Evolutionary conservation across 139 green algal species (phyloP).

Genomic region (Chlamydomonas asymmetrica): DNA sequence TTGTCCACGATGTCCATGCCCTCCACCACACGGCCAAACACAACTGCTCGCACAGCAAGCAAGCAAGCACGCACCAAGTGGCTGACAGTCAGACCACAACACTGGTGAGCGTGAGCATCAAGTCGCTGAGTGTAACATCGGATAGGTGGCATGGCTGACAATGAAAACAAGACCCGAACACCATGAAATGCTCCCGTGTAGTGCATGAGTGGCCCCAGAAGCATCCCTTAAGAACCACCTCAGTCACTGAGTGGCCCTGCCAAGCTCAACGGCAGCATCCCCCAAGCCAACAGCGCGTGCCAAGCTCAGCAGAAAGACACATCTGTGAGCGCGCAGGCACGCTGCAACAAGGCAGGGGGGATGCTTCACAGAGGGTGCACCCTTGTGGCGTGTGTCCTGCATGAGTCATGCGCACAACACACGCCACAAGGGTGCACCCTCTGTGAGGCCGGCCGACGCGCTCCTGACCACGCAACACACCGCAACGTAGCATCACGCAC

Average conservation of each 20-base stretch:
- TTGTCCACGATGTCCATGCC: conserved; percentile 38
- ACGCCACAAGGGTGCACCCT: neutral
- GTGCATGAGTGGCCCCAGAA: neutral
- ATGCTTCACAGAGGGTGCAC: no score
- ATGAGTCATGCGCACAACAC: no score
- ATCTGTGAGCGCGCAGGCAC: no score
- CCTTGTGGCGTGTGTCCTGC: conserved; percentile 31
- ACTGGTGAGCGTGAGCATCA: neutral
- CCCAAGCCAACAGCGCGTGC: no score
- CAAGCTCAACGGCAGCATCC: no score
- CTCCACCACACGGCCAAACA: conserved; percentile 43
- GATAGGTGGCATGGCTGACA: neutral
- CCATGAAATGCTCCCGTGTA: neutral
- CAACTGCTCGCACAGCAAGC: conserved; percentile 23
- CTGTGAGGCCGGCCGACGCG: neutral
- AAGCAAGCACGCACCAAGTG: conserved; percentile 38
- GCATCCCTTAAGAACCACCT: no score
- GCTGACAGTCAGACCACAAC: conserved; percentile 40
- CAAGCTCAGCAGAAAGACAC: no score
- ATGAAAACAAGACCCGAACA: neutral
- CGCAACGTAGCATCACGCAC: neutral
- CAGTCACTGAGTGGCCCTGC: no score
- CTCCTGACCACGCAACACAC: neutral
- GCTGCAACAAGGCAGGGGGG: no score
- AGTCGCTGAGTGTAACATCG: no score